Conservation (phyloP, 208 protist genomes). For the Acanthamoeba pearcei region DNA sequence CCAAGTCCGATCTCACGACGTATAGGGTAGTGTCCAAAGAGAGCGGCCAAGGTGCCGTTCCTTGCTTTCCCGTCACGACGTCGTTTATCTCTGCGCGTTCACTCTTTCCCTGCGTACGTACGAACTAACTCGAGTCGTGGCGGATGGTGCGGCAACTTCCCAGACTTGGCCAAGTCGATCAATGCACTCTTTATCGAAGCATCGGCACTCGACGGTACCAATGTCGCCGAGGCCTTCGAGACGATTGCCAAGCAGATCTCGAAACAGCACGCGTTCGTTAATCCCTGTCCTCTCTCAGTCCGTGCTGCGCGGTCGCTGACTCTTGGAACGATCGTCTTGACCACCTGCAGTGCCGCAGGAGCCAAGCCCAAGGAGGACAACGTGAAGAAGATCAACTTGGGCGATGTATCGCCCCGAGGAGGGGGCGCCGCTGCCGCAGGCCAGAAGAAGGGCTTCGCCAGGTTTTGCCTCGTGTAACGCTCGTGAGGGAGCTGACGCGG, state of each 20-base stretch:
- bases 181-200: slow-evolving; percentile 31
- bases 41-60: slow-evolving; percentile 8
- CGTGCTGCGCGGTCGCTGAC: not conserved
- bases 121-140: too few relatives aligned
- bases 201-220: slow-evolving; percentile 30
- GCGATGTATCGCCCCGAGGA: not conserved
- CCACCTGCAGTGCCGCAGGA: not conserved
- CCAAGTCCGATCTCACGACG: slow-evolving; percentile 46
- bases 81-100: too few relatives aligned
- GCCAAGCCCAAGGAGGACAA: not conserved
- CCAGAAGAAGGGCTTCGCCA: slow-evolving; percentile 41
- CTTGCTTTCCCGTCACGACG: not conserved
- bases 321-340: too few relatives aligned
- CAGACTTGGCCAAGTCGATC: slow-evolving; percentile 34
- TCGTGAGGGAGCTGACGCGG: too few relatives aligned
- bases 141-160: too few relatives aligned
- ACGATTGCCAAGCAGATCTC: slow-evolving; percentile 18
- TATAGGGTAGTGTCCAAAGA: slow-evolving; percentile 36
- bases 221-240: slow-evolving; percentile 40
- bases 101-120: too few relatives aligned
- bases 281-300: not conserved
- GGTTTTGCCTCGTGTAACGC: slow-evolving; percentile 13
- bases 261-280: not conserved
- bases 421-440: not conserved
- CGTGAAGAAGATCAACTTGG: slow-evolving; percentile 38